These are phyloP conservation scores for Hortiboletus flavorubellus DNA, from an alignment of 768 basidiomycete genomes.

Conservation along the genomic window DNA sequence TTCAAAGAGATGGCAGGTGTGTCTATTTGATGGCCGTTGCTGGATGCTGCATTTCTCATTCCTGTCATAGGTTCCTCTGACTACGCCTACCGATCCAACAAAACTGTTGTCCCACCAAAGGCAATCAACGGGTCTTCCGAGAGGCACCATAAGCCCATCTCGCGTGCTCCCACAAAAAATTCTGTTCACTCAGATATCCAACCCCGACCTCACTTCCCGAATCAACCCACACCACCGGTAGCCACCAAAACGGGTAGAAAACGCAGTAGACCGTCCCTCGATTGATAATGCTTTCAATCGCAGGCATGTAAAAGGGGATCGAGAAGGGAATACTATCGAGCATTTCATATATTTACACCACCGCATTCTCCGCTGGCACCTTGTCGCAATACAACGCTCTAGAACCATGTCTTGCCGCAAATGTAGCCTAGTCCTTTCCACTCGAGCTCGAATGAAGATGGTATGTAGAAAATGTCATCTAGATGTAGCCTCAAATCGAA, in stretches of 20 bases:
- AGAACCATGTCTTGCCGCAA: conserved; percentile 18
- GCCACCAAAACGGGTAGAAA: conserved; percentile 29
- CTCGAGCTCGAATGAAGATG: conserved; percentile 17
- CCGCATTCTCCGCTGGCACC: conserved; percentile 25
- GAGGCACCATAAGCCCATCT: conserved; percentile 10
- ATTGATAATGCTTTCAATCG: conserved; percentile 18
- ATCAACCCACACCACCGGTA: conserved; percentile 12
- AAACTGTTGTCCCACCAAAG: conserved; percentile 7
- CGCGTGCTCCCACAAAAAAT: conserved; percentile 23
- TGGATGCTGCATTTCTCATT: conserved; percentile 3
- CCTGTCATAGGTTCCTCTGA: conserved; percentile 16
- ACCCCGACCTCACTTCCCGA: conserved; percentile 6
- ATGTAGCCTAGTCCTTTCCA: conserved; percentile 29
- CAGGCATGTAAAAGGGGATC: conserved; percentile 13
- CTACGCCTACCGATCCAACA: conserved; percentile 22
- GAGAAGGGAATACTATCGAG: conserved; percentile 23
- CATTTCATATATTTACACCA: conserved; percentile 30
- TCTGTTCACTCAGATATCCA: conserved; percentile 11
- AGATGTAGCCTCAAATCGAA: conserved; percentile 19
- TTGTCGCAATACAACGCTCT: conserved; percentile 25
- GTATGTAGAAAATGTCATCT: conserved; percentile 22
- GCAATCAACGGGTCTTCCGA: conserved; percentile 13
- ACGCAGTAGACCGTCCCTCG: conserved; percentile 32
- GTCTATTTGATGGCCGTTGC: conserved; percentile 3
- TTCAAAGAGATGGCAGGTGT: conserved; percentile 55